phyloP scores from a whole-genome alignment of 2,329 filamentous ascomycete genomes.

The Ascomycota sp. region DNA sequence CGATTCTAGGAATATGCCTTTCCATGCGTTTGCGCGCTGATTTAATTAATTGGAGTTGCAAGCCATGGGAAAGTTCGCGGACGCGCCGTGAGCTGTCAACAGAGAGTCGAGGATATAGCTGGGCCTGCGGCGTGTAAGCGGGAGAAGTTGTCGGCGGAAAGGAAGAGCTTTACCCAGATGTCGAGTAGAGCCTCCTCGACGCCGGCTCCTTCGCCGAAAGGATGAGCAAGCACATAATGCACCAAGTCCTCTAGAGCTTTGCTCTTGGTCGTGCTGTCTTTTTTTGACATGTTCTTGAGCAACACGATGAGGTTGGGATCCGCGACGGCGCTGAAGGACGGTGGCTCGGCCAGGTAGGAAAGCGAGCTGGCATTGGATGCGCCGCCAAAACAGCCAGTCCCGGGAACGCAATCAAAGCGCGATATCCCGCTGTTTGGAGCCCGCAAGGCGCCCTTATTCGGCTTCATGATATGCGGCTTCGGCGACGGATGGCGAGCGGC shows the following conservation, averaged over 20 bases:
- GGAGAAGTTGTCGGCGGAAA: neutral
- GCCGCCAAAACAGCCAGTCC: slow-evolving; percentile 14
- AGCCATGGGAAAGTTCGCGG: slow-evolving; percentile 58
- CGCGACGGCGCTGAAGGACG: slow-evolving; percentile 53
- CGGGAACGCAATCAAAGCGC: neutral
- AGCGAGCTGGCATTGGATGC: slow-evolving; percentile 28
- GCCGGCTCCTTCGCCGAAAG: slow-evolving; percentile 31
- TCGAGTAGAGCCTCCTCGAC: slow-evolving; percentile 67
- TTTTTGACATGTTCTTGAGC: slow-evolving; percentile 86
- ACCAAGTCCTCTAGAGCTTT: slow-evolving; percentile 77
- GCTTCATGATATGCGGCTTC: slow-evolving; percentile 1
- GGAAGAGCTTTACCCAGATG: slow-evolving; percentile 44
- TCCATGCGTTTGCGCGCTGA: slow-evolving; percentile 63
- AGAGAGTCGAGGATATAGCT: slow-evolving; percentile 68
- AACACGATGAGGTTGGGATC: slow-evolving; percentile 65
- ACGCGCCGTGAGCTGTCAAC: slow-evolving; percentile 78
- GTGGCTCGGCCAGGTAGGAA: slow-evolving; percentile 72
- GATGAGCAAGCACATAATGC: slow-evolving; percentile 32
- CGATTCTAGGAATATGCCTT: slow-evolving; percentile 50
- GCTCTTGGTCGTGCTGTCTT: slow-evolving; percentile 74
- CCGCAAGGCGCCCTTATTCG: slow-evolving; percentile 1
- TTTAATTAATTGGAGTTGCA: slow-evolving; percentile 42
- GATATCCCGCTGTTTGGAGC: neutral
- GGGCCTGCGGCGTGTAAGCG: slow-evolving; percentile 31
- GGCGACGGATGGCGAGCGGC: neutral